A percentile compares a stretch with the other conserved stretches of the same genome.
Evolutionary conservation across 768 basidiomycete genomes (phyloP).

Genomic region (Tricholoma flavovirens): DNA sequence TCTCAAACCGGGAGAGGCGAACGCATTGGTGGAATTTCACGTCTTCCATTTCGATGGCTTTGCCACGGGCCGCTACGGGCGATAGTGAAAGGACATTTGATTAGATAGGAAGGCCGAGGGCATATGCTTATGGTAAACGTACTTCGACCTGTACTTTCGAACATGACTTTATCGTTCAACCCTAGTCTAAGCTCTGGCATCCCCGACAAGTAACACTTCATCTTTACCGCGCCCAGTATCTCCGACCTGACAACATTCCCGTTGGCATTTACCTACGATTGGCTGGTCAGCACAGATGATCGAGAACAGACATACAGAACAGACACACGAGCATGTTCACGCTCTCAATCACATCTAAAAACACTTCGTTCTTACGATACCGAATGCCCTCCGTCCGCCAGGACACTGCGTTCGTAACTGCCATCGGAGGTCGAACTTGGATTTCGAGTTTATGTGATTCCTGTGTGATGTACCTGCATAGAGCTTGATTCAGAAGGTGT

Average conservation of each 20-base stretch:
- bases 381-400: slow-evolving; percentile 98
- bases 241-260: slow-evolving; percentile 97
- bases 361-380: slow-evolving; percentile 98
- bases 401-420: slow-evolving; percentile 96
- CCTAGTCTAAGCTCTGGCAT: slow-evolving; percentile 97
- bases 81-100: neutral
- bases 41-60: slow-evolving; percentile 99
- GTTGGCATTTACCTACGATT: slow-evolving; percentile 81
- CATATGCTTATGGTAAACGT: slow-evolving; percentile 24
- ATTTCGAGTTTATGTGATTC: slow-evolving; percentile 96
- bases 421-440: slow-evolving; percentile 88
- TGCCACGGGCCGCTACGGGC: slow-evolving; percentile 75
- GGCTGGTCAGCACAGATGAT: neutral
- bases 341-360: slow-evolving; percentile 96
- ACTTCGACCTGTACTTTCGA: slow-evolving; percentile 95
- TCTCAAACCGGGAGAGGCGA: slow-evolving; percentile 93
- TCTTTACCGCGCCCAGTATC: slow-evolving; percentile 97
- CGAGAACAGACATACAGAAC: neutral
- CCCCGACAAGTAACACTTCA: slow-evolving; percentile 99
- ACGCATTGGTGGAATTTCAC: slow-evolving; percentile 99
- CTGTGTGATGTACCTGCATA: slow-evolving; percentile 87
- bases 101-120: neutral
- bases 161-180: slow-evolving; percentile 99
- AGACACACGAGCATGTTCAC: slow-evolving; percentile 85
- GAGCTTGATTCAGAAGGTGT: neutral